Base-by-base conservation (phyloP, 2,329 filamentous ascomycete species). In the Paradendryphiella salina region DNA sequence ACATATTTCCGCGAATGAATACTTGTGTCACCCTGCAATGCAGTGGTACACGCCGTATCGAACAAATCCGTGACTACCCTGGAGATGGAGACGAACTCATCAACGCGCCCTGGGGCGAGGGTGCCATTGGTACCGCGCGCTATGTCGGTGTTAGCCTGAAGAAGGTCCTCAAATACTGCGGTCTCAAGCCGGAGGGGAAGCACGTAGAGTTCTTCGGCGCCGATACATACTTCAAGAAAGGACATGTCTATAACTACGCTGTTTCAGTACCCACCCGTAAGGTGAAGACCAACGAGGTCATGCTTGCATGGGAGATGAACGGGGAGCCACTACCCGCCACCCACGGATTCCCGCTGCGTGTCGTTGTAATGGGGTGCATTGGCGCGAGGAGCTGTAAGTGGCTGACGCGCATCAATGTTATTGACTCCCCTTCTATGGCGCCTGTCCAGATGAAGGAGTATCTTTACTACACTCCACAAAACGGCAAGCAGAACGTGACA, bases 241-340 rank as follows among this genome's bases (percentile, higher is more conserved):
- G 80, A 13, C 73, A 86, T 36, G 77, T 80, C 0, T 82, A 81
- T 73, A 89, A 89, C 68, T 90, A 89, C 60, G 76, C 81, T 15
- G 84, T 88, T 39, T 83, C 79, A 11, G 83, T 89, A 0, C 86
- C 87, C 0, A 85, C 80, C 75, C 79, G 80, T 5, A 89, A 89
- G 69, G 85, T 88, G 38, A 85, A 84, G 57, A 73, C 77, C 7
- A 81, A 86, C 56, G 84, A 89, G 61, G 86, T 89, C 0, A 75
- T 89, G 41, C 76, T 89, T 0, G 83, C 82, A 0, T 89, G 85
- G 84, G 83, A 87, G 61, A 89, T 89, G 86, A 89, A 89, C 56
- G 85, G 82, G 4, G 75, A 86, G 53, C 77, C 78, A 0, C 74
- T 89, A 0, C 86, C 85, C 0, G 78, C 76, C 9, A 87, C 88